Percentiles rank a stretch among this genome's conserved stretches.
phyloP scores from a whole-genome alignment of 495 filamentous ascomycete genomes.

The Neurospora sp. region DNA sequence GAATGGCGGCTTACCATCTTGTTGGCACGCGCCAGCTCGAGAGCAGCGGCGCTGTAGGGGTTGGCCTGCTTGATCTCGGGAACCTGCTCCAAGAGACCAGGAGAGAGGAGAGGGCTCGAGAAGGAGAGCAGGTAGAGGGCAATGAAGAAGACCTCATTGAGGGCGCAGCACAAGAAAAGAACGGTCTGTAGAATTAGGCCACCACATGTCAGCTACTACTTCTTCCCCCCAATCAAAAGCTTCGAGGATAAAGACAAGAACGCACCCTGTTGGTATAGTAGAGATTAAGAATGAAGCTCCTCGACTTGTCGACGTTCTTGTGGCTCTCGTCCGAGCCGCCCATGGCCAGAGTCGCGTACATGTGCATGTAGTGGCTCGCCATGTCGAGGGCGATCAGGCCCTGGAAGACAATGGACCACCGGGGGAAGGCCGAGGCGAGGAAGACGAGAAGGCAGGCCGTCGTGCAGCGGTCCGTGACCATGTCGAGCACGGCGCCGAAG shows the following conservation, averaged over 20 bases:
- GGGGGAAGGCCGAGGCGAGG: conserved; percentile 80
- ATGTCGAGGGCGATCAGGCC: conserved; percentile 82
- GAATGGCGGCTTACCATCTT: conserved; percentile 65
- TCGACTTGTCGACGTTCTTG: conserved; percentile 78
- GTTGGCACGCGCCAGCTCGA: conserved; percentile 84
- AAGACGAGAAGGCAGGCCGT: conserved; percentile 91
- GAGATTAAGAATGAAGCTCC: conserved; percentile 75
- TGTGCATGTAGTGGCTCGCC: conserved; percentile 96
- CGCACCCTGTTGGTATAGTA: conserved; percentile 95
- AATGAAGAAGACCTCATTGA: conserved; percentile 96
- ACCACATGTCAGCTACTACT: conserved; percentile 10
- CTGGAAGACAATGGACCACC: conserved; percentile 91
- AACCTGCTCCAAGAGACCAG: conserved; percentile 55
- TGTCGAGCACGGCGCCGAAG: conserved; percentile 93
- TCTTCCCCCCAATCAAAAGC: conserved; percentile 1
- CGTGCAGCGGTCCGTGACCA: conserved; percentile 87
- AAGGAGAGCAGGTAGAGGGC: conserved; percentile 96
- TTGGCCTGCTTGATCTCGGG: conserved; percentile 52
- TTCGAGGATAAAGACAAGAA: conserved; percentile 2
- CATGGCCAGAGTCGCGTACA: conserved; percentile 87
- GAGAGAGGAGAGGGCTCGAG: conserved; percentile 75
- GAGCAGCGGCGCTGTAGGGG: conserved; percentile 82
- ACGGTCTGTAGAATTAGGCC: conserved; percentile 51
- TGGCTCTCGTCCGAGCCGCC: conserved; percentile 70
- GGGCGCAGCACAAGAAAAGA: conserved; percentile 77